phyloP scores from a whole-genome alignment of 2,329 filamentous ascomycete genomes.

The Colletotrichum costaricense region DNA sequence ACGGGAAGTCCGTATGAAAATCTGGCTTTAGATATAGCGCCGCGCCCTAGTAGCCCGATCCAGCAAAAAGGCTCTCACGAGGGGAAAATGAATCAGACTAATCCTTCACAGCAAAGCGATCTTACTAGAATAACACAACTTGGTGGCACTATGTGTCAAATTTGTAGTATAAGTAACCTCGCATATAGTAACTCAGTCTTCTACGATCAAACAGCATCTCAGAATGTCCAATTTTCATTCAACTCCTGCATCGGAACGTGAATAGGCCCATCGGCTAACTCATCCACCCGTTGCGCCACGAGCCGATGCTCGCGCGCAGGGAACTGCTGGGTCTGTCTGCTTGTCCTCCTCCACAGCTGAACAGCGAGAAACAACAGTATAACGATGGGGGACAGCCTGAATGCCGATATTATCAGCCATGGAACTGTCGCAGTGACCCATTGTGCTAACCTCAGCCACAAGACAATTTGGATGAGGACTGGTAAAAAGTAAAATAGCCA shows the following conservation, averaged over 20 bases:
- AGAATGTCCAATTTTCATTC: not conserved
- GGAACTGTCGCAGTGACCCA: not conserved
- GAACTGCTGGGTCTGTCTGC: not conserved
- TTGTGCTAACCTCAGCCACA: not conserved
- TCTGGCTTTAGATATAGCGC: no score
- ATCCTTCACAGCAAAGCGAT: no score
- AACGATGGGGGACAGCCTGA: not conserved
- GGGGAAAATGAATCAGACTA: no score
- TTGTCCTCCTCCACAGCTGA: not conserved
- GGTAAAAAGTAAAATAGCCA: not conserved
- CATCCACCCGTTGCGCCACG: not conserved
- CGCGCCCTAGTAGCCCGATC: no score
- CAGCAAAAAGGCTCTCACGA: no score
- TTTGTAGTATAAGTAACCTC: no score
- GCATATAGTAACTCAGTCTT: rapidly evolving
- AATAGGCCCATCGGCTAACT: not conserved
- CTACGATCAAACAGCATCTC: not conserved
- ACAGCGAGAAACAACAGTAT: not conserved
- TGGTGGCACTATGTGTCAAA: no score
- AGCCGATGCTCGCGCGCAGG: not conserved
- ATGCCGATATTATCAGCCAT: not conserved
- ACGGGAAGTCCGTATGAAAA: no score
- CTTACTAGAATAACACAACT: no score
- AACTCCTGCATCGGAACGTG: not conserved
- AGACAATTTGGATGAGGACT: not conserved